A percentile compares a stretch with the other conserved stretches of the same genome.
Evolutionary conservation across 305 asterid species (phyloP).

Genomic region (Fraxinus paxiana): DNA sequence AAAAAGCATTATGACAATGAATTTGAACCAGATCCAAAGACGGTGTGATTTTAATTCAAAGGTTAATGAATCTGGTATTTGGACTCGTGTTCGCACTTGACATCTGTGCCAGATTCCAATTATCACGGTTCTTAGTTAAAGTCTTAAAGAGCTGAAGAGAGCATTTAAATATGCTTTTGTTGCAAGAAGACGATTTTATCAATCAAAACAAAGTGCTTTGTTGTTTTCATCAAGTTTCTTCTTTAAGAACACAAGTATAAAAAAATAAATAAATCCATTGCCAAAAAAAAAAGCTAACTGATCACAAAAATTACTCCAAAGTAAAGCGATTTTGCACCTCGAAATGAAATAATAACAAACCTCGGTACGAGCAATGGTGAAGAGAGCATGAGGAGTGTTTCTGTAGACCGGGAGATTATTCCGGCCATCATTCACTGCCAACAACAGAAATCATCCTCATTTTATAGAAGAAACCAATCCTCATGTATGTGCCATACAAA

Average conservation of each 20-base stretch:
- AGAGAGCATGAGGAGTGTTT: constrained; percentile 82
- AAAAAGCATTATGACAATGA: background rate
- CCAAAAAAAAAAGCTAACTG: background rate
- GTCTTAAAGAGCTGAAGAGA: background rate
- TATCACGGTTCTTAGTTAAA: background rate
- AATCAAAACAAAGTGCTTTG: background rate
- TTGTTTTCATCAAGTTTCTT: background rate
- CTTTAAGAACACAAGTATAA: background rate
- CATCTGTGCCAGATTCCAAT: background rate
- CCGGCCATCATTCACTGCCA: constrained; percentile 77
- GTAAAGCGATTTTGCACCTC: background rate
- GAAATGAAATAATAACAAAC: constrained; percentile 36
- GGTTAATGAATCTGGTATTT: background rate
- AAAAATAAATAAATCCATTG: background rate
- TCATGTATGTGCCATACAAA: background rate
- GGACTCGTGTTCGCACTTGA: background rate
- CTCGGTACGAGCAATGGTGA: constrained; percentile 82
- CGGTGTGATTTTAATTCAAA: background rate
- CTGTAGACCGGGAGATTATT: constrained; percentile 57
- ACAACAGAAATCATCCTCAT: background rate
- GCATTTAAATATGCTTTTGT: background rate
- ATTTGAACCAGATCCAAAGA: background rate
- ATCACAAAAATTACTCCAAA: background rate
- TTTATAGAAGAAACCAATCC: background rate
- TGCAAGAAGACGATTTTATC: background rate